Evolutionary conservation across 441 rosid genomes (phyloP).

Genomic region (Bruguiera hainesii): DNA sequence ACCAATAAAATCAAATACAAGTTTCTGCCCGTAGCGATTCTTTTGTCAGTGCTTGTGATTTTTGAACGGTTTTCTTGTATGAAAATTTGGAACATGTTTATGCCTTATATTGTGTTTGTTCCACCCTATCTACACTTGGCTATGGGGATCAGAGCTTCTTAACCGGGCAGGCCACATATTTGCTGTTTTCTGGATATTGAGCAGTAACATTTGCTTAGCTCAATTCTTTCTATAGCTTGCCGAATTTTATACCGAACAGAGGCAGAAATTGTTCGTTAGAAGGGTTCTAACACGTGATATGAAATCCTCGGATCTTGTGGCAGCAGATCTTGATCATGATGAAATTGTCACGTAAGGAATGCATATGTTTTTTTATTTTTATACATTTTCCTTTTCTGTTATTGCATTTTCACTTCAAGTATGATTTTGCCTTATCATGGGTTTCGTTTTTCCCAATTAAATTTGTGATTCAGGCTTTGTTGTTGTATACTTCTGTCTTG

Average conservation of each 20-base stretch:
- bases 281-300: conserved; percentile 34
- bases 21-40: conserved; percentile 21
- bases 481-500: background rate
- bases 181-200: conserved; percentile 53
- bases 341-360: conserved; percentile 35
- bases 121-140: conserved; percentile 58
- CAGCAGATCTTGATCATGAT: conserved; percentile 51
- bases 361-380: too few relatives aligned
- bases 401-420: background rate
- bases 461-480: too few relatives aligned
- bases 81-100: conserved; percentile 34
- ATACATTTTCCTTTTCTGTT: too few relatives aligned
- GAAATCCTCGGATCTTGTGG: conserved; percentile 45
- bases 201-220: conserved; percentile 44
- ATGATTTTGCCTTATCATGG: background rate
- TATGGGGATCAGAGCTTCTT: conserved; percentile 59
- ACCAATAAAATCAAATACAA: conserved; percentile 35
- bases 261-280: conserved; percentile 33
- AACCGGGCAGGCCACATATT: conserved; percentile 42
- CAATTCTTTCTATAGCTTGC: conserved; percentile 49
- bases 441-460: too few relatives aligned
- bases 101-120: conserved; percentile 52
- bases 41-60: conserved; percentile 30
- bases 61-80: conserved; percentile 31
- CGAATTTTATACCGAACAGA: conserved; percentile 40